These are phyloP conservation scores for Cordia subcordata DNA, from an alignment of 257 asterid genomes.

Conservation along the genomic window DNA sequence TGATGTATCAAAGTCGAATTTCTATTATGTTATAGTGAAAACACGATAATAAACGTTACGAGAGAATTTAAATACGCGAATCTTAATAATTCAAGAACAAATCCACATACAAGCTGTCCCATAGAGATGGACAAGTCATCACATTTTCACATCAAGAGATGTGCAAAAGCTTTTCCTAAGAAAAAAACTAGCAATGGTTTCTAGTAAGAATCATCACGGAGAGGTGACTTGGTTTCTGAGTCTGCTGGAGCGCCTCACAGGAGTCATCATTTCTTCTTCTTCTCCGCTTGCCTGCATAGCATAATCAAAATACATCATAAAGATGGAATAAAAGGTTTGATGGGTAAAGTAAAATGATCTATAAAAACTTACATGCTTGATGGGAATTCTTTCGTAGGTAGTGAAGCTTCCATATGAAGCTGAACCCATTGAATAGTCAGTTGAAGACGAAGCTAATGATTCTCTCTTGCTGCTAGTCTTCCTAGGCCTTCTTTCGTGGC, in stretches of 20 bases:
- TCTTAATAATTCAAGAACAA: too few species aligned
- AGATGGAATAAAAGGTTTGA: neutral
- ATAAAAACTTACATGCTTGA: conserved; percentile 54
- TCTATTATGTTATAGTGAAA: too few species aligned
- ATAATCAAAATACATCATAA: neutral
- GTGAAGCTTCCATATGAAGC: conserved; percentile 97
- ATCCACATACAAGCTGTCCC: too few species aligned
- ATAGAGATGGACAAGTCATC: too few species aligned
- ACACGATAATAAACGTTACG: too few species aligned
- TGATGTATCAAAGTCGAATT: too few species aligned
- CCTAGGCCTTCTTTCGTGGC: conserved; percentile 40
- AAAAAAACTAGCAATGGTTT: neutral
- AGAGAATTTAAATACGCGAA: too few species aligned
- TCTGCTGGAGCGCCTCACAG: conserved; percentile 93
- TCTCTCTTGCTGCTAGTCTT: conserved; percentile 45
- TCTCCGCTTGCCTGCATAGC: conserved; percentile 56
- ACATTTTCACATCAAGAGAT: neutral
- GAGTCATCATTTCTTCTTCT: conserved; percentile 74
- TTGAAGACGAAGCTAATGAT: conserved; percentile 46
- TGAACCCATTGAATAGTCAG: conserved; percentile 38
- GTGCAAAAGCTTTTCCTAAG: neutral
- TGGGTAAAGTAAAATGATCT: neutral
- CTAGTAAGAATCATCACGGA: neutral
- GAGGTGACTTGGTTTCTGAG: conserved; percentile 43
- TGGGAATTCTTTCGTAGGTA: conserved; percentile 67